Base-by-base conservation (phyloP, 2,329 filamentous ascomycete species). In the Pyrenochaeta sp. region DNA sequence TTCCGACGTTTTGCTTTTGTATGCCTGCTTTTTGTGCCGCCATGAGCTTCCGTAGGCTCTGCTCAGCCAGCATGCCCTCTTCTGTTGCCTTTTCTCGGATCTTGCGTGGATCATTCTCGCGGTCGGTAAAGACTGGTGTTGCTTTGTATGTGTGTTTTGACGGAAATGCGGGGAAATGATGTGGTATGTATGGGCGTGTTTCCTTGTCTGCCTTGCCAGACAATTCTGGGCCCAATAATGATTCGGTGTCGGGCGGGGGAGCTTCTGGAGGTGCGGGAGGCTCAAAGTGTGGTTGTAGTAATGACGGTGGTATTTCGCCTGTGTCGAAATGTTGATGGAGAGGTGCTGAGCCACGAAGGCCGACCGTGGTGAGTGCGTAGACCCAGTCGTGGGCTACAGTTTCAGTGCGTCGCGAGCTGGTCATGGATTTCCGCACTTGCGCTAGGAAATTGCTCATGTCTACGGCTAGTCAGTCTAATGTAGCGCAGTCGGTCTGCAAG, bases 51-150 rank as follows among this genome's bases (percentile, higher is more conserved):
- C 88, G 80, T 61, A 90, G 74, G 22, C 87, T 87, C 67, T 89
- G 85, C 72, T 90, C 88, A 7, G 87, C 88, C 58, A 88, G 74
- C 45, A 88, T 83, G 13, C 87, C 87, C 70, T 90, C 88, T 67
- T 89, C 83, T 3, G 87, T 89, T 4, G 87, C 87, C 56, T 83
- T 82, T 69, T 90, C 88, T 37, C 86, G 78, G 46, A 89, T 85
- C 62, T 81, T 83, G 37, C 86, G 79, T 2, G 86, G 83, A 64
- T 90, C 87, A 34, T 79, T 83, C 61, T 89, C 86, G 58, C 87
- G 82, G 39, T 83, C 75, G 1, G 84, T 83, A 60, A 83, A 88
- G 3, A 89, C 84, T 0, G 85, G 79, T 1, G 87, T 89, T 27
- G 83, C 76, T 64, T 83, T 84, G 77, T 87, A 90, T 0, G 88